phyloP scores from a whole-genome alignment of 176 grass and related monocot species.

The Calamus simplicifolius region DNA sequence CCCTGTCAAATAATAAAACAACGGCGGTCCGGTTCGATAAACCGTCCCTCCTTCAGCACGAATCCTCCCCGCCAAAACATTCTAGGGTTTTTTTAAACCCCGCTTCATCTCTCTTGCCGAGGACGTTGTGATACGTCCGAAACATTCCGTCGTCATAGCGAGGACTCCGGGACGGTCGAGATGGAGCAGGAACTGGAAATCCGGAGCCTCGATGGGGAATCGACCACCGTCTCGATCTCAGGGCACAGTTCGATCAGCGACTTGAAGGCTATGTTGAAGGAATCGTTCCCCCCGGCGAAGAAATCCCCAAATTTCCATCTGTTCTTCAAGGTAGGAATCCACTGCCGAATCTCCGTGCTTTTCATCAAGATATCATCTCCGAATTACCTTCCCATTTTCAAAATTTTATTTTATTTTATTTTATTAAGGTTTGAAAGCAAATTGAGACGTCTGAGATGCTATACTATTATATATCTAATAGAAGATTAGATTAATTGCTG shows the following conservation, averaged over 20 bases:
- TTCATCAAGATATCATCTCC: neutral
- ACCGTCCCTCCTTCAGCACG: too few species aligned
- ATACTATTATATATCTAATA: too few species aligned
- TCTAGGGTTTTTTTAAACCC: too few species aligned
- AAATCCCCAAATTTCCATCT: conserved; percentile 63
- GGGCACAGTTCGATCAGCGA: conserved; percentile 42
- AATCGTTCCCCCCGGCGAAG: conserved; percentile 60
- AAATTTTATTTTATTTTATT: neutral
- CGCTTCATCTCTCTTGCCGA: too few species aligned
- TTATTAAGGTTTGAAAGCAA: neutral
- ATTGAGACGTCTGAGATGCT: too few species aligned
- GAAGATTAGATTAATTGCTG: neutral
- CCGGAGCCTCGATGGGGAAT: conserved; percentile 56
- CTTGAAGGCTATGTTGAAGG: conserved; percentile 57
- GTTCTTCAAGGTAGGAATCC: conserved; percentile 59
- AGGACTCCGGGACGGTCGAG: too few species aligned
- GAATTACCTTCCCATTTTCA: neutral
- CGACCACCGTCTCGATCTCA: conserved; percentile 29
- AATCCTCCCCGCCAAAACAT: too few species aligned
- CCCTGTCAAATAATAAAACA: too few species aligned
- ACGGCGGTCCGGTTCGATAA: too few species aligned
- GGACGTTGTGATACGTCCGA: too few species aligned
- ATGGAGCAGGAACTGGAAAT: conserved; percentile 42
- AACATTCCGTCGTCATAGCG: too few species aligned
- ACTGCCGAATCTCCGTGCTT: neutral